These are phyloP conservation scores for Staphylotrichum longicolle DNA, from an alignment of 495 filamentous ascomycete species.

Conservation along the genomic window DNA sequence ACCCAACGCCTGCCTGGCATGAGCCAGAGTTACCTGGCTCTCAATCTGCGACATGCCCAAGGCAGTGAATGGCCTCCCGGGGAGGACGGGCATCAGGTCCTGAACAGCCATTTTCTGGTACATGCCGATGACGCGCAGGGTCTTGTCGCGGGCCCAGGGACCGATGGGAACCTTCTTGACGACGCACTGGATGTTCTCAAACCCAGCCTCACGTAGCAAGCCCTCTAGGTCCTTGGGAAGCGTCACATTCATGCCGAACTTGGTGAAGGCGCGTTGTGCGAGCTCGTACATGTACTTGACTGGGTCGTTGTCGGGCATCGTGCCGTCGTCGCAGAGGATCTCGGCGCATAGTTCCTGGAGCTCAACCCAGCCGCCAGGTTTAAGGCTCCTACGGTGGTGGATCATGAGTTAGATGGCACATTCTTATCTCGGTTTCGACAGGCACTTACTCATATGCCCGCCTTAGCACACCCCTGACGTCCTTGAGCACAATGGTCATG, in stretches of 20 bases:
- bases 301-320: slow-evolving; percentile 37
- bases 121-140: slow-evolving; percentile 55
- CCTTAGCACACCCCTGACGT: slow-evolving; percentile 43
- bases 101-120: slow-evolving; percentile 48
- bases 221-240: slow-evolving; percentile 47
- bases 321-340: slow-evolving; percentile 42
- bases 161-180: slow-evolving; percentile 55
- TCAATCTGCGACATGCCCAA: slow-evolving; percentile 35
- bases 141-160: slow-evolving; percentile 54
- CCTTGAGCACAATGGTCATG: slow-evolving; percentile 46
- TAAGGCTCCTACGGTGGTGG: slow-evolving; percentile 31
- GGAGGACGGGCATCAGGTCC: slow-evolving; percentile 52
- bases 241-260: slow-evolving; percentile 45
- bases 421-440: not conserved
- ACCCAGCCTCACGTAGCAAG: slow-evolving; percentile 54
- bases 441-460: slow-evolving; percentile 38
- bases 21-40: slow-evolving; percentile 32
- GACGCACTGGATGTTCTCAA: slow-evolving; percentile 54
- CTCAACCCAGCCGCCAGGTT: slow-evolving; percentile 43
- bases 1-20: slow-evolving; percentile 32
- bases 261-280: slow-evolving; percentile 31
- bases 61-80: slow-evolving; percentile 48
- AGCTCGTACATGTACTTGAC: slow-evolving; percentile 36
- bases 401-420: not conserved
- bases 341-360: slow-evolving; percentile 44